phyloP scores from a whole-genome alignment of 164 flowering plant genomes.

The Annona cherimola region DNA sequence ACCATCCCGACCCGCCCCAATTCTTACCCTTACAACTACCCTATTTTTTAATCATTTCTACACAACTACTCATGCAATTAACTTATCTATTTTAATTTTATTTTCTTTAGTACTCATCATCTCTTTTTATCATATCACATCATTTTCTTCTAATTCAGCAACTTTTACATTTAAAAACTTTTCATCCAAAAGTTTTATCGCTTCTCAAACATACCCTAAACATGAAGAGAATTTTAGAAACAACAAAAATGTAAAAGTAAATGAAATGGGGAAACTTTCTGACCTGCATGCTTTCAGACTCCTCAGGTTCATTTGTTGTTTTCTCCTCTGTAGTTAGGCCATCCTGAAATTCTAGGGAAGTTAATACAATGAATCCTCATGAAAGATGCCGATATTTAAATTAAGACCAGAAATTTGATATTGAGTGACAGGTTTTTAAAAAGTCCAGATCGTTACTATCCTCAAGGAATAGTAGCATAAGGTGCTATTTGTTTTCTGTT shows the following conservation, averaged over 20 bases:
- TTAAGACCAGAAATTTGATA: not conserved
- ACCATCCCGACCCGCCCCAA: no score
- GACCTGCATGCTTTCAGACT: slow-evolving; percentile 75
- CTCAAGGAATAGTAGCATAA: not conserved
- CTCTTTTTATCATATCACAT: no score
- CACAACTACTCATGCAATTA: no score
- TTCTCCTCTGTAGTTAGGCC: slow-evolving; percentile 80
- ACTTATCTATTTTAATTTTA: no score
- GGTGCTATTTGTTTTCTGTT: not conserved
- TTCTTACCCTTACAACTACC: no score
- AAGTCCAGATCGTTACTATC: not conserved
- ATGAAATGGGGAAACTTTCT: not conserved
- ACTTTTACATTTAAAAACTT: no score
- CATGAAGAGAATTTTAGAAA: not conserved
- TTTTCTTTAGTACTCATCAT: no score
- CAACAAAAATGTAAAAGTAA: not conserved
- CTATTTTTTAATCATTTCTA: no score
- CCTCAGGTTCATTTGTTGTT: slow-evolving; percentile 71
- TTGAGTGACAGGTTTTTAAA: not conserved
- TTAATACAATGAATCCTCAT: not conserved
- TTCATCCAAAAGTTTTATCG: no score
- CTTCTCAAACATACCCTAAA: not conserved
- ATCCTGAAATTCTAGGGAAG: slow-evolving; percentile 44
- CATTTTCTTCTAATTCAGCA: no score
- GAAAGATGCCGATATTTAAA: not conserved